These are phyloP conservation scores for Penicillium tannophilum DNA, from an alignment of 495 filamentous ascomycete species.

Conservation along the genomic window DNA sequence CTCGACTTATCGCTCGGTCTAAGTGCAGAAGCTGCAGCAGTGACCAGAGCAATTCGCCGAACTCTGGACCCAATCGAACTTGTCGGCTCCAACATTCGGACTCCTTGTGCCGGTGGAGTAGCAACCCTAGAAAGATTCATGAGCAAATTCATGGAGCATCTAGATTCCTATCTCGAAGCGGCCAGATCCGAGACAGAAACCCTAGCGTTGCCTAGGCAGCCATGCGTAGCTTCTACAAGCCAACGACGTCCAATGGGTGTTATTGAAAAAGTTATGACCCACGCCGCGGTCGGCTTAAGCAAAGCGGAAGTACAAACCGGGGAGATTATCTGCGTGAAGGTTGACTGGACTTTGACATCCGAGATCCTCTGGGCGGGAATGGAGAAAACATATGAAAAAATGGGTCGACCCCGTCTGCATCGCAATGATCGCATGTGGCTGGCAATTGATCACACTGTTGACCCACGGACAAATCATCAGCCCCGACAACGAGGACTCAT, in stretches of 20 bases:
- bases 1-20: conserved; percentile 8
- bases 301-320: conserved; percentile 5
- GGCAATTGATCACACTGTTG: conserved; percentile 48
- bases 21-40: conserved; percentile 7
- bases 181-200: neutral
- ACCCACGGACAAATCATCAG: conserved; percentile 37
- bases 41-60: conserved; percentile 6
- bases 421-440: conserved; percentile 55
- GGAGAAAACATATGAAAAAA: conserved; percentile 35
- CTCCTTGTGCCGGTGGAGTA: conserved; percentile 3
- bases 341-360: neutral
- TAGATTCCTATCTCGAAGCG: neutral
- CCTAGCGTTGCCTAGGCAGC: neutral
- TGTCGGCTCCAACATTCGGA: conserved; percentile 9
- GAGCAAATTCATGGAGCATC: neutral
- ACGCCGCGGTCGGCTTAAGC: conserved; percentile 5
- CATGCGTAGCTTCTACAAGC: neutral
- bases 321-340: neutral
- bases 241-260: conserved; percentile 10
- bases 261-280: conserved; percentile 11
- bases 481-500: conserved; percentile 40
- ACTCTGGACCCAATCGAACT: conserved; percentile 13
- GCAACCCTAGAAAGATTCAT: neutral
- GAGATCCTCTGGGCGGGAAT: conserved; percentile 27
- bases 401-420: conserved; percentile 42